Conservation (phyloP, 768 basidiomycete genomes). For the Omphalotus guepiniiformis region DNA sequence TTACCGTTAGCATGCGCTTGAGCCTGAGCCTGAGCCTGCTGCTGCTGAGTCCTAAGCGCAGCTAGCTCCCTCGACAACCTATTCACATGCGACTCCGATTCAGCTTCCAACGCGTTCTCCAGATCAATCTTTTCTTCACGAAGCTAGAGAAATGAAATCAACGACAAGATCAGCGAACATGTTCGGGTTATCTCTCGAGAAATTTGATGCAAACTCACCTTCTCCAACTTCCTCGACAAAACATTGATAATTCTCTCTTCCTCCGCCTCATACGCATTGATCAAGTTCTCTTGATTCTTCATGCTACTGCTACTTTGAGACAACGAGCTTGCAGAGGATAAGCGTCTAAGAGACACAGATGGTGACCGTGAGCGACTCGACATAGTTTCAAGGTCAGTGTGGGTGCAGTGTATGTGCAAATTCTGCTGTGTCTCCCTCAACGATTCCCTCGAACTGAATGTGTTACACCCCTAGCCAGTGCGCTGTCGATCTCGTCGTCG, state of each 20-base stretch:
- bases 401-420: too few species aligned
- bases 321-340: conserved; percentile 30
- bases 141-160: conserved; percentile 44
- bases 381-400: too few species aligned
- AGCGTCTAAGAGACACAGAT: conserved; percentile 59
- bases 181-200: background rate
- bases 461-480: too few species aligned
- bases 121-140: conserved; percentile 81
- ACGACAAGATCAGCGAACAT: background rate
- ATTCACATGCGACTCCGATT: conserved; percentile 84
- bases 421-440: too few species aligned
- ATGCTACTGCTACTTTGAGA: conserved; percentile 39
- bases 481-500: too few species aligned
- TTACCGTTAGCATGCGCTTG: conserved; percentile 21
- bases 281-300: conserved; percentile 66
- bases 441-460: too few species aligned
- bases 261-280: conserved; percentile 87
- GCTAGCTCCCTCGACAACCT: conserved; percentile 66
- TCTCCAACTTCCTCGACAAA: conserved; percentile 77
- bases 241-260: conserved; percentile 86
- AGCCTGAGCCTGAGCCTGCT: conserved; percentile 44
- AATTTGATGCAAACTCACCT: conserved; percentile 53
- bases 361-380: too few species aligned
- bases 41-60: conserved; percentile 57
- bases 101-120: conserved; percentile 79